Percentiles rank a stretch among this genome's conserved stretches.
These are phyloP conservation scores for Mycena vitilis DNA, from an alignment of 768 basidiomycete genomes.

Conservation along the genomic window DNA sequence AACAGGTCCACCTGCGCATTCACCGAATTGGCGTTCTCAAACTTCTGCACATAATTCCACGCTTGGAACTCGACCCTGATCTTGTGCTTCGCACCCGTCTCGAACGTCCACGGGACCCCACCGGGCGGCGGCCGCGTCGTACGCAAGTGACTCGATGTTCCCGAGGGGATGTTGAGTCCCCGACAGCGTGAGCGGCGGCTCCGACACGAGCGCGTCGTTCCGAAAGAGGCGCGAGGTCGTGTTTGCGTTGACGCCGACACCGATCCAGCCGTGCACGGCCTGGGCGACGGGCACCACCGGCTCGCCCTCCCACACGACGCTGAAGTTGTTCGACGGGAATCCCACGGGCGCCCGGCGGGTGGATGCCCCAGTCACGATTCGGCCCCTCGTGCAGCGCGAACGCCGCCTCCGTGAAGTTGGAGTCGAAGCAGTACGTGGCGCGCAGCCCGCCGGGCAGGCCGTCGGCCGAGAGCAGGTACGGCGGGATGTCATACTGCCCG, in stretches of 20 bases:
- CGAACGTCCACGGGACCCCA: slow-evolving; percentile 34
- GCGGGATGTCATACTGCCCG: slow-evolving; percentile 41
- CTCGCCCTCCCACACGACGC: slow-evolving; percentile 42
- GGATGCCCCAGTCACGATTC: slow-evolving; percentile 42
- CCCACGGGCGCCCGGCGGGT: slow-evolving; percentile 41
- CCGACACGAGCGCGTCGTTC: slow-evolving; percentile 35
- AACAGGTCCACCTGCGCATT: slow-evolving; percentile 41
- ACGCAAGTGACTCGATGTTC: slow-evolving; percentile 35
- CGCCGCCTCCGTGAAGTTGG: slow-evolving; percentile 37
- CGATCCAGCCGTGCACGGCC: slow-evolving; percentile 38
- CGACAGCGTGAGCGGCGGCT: slow-evolving; percentile 33
- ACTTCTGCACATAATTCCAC: slow-evolving; percentile 39
- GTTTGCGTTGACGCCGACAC: slow-evolving; percentile 41
- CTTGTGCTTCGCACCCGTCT: slow-evolving; percentile 35
- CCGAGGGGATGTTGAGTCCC: slow-evolving; percentile 41
- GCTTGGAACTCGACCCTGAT: slow-evolving; percentile 40
- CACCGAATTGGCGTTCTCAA: slow-evolving; percentile 38
- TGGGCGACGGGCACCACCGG: slow-evolving; percentile 38
- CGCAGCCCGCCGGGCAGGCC: slow-evolving; percentile 32
- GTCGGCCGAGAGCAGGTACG: slow-evolving; percentile 38
- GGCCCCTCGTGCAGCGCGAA: slow-evolving; percentile 39
- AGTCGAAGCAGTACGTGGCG: slow-evolving; percentile 40
- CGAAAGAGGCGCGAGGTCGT: slow-evolving; percentile 39
- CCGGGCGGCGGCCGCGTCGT: slow-evolving; percentile 37
- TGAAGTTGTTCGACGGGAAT: slow-evolving; percentile 43